Conservation (phyloP, 371 early-diverging fungal species). For the Mortierella sp. region DNA sequence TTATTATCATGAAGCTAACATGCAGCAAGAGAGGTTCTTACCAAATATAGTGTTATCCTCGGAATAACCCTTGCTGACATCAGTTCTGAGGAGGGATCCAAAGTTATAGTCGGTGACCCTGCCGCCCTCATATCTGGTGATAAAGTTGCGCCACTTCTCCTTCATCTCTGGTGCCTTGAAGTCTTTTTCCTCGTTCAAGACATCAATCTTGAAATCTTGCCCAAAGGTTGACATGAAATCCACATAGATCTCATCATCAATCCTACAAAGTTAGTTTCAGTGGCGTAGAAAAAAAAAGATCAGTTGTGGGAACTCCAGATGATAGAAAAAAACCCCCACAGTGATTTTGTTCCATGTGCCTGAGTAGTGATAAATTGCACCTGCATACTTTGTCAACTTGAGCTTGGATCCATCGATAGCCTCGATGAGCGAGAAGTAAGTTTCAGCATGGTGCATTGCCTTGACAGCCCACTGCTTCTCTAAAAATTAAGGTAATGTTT, state of each 20-base stretch:
- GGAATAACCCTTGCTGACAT: conserved; percentile 81
- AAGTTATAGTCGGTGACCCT: conserved; percentile 91
- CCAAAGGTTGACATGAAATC: conserved; percentile 79
- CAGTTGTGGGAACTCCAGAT: too few relatives aligned
- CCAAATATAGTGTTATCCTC: conserved; percentile 91
- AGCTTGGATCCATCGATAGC: conserved; percentile 76
- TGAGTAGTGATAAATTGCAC: too few relatives aligned
- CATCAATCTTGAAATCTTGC: conserved; percentile 65
- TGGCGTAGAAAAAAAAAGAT: too few relatives aligned
- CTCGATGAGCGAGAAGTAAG: conserved; percentile 86
- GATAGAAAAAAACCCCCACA: too few relatives aligned
- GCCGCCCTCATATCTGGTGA: conserved; percentile 84
- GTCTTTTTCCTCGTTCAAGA: conserved; percentile 75
- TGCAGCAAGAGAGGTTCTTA: conserved; percentile 36
- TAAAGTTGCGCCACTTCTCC: conserved; percentile 89
- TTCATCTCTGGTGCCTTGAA: conserved; percentile 87
- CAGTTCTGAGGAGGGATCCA: conserved; percentile 88
- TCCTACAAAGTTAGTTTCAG: conserved; percentile 51
- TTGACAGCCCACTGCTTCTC: conserved; percentile 96
- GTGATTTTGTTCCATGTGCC: too few relatives aligned
- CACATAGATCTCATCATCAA: conserved; percentile 87
- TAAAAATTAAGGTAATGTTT: conserved; percentile 24
- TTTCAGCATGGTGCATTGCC: conserved; percentile 95
- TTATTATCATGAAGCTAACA: not conserved
- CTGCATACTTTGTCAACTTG: conserved; percentile 83